Conservation (phyloP, 495 filamentous ascomycete genomes). For the Penicillium diatomitis region DNA sequence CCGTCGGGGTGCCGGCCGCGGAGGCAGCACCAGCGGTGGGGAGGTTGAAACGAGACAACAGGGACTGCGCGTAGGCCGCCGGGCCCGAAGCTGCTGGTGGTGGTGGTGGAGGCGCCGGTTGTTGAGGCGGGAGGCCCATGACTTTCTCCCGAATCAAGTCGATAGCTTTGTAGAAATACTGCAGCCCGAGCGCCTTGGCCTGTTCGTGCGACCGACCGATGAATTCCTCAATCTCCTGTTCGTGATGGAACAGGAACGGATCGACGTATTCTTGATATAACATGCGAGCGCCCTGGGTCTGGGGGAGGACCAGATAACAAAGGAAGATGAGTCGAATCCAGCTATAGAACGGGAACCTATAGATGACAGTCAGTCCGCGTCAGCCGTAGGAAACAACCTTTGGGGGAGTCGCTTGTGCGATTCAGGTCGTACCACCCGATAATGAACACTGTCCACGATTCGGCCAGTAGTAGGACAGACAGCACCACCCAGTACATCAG, state of each 20-base stretch:
- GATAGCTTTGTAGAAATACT: slow-evolving; percentile 71
- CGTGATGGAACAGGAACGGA: slow-evolving; percentile 81
- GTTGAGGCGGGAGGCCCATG: slow-evolving; percentile 56
- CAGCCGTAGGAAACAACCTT: background rate
- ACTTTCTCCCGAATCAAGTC: slow-evolving; percentile 66
- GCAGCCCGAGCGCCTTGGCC: slow-evolving; percentile 65
- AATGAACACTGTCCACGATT: slow-evolving; percentile 80
- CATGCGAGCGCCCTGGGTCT: slow-evolving; percentile 79
- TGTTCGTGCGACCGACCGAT: slow-evolving; percentile 76
- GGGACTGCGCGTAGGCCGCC: slow-evolving; percentile 62
- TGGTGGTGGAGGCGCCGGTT: slow-evolving; percentile 39
- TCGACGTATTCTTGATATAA: slow-evolving; percentile 80
- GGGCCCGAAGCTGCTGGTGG: slow-evolving; percentile 24
- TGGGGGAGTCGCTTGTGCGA: background rate
- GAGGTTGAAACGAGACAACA: slow-evolving; percentile 79
- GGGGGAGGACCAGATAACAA: slow-evolving; percentile 93
- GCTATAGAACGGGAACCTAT: slow-evolving; percentile 88
- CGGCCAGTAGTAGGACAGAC: slow-evolving; percentile 68
- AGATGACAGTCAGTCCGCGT: background rate
- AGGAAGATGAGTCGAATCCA: slow-evolving; percentile 82
- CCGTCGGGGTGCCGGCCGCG: slow-evolving; percentile 35
- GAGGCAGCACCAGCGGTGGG: slow-evolving; percentile 39
- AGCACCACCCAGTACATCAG: slow-evolving; percentile 98
- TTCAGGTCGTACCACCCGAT: slow-evolving; percentile 55
- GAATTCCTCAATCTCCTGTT: slow-evolving; percentile 80